Percentiles rank a stretch among this genome's conserved stretches.
Evolutionary conservation across 768 basidiomycete species (phyloP).

Genomic region (Ramaria sp.): DNA sequence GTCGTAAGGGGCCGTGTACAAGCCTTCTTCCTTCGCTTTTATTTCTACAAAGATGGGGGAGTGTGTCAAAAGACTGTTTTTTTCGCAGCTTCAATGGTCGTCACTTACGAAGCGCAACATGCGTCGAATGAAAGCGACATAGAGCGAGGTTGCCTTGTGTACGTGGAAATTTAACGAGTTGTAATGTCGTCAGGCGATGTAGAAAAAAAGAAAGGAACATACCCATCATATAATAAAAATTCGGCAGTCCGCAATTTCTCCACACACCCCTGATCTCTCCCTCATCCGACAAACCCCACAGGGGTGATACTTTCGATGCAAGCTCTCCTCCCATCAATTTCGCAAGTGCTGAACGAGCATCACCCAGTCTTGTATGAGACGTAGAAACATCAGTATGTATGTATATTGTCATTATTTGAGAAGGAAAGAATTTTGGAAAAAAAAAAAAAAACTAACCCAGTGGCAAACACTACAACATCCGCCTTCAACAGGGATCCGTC

Average conservation of each 20-base stretch:
- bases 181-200: neutral
- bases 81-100: neutral
- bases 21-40: slow-evolving; percentile 49
- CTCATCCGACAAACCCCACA: slow-evolving; percentile 59
- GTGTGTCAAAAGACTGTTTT: neutral
- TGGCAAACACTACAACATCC: slow-evolving; percentile 50
- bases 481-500: slow-evolving; percentile 35
- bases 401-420: no score
- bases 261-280: slow-evolving; percentile 45
- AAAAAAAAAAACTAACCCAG: slow-evolving; percentile 36
- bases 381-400: neutral
- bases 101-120: slow-evolving; percentile 50
- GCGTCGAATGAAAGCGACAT: slow-evolving; percentile 58
- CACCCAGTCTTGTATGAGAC: slow-evolving; percentile 29
- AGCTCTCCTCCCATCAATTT: slow-evolving; percentile 37
- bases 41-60: slow-evolving; percentile 41
- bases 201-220: slow-evolving; percentile 6
- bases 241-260: slow-evolving; percentile 39
- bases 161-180: neutral
- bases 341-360: slow-evolving; percentile 28
- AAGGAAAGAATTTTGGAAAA: no score
- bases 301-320: slow-evolving; percentile 32
- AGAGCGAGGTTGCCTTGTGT: slow-evolving; percentile 43
- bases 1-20: slow-evolving; percentile 17
- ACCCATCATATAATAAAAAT: slow-evolving; percentile 55